Evolutionary conservation across 345 rosid species (phyloP).

Genomic region (Gossypioides kirkii): DNA sequence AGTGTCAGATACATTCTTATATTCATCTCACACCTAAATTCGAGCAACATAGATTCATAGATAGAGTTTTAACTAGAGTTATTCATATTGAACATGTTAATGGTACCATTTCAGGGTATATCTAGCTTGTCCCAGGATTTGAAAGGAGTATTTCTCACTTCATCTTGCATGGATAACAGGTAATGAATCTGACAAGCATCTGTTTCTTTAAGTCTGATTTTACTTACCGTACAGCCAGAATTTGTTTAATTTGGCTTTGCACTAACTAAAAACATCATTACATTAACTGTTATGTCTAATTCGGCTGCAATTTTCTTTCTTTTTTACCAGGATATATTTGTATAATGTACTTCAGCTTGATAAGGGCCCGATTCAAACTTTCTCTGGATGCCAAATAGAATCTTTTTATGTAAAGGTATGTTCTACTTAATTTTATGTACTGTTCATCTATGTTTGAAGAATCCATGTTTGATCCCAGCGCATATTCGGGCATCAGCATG

Average conservation of each 20-base stretch:
- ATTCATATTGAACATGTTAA: neutral
- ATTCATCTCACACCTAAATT: no score
- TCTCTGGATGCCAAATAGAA: conserved; percentile 68
- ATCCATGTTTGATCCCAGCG: no score
- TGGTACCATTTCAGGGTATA: conserved; percentile 54
- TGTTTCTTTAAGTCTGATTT: neutral
- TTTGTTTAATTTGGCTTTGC: neutral
- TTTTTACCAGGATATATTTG: conserved; percentile 57
- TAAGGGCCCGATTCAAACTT: conserved; percentile 62
- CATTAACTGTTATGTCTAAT: conserved; percentile 2
- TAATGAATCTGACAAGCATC: conserved; percentile 12
- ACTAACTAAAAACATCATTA: neutral
- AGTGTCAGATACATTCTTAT: no score
- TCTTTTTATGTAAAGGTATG: conserved; percentile 86
- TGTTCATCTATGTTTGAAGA: no score
- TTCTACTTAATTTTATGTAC: neutral
- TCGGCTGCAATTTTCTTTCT: neutral
- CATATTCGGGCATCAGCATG: no score
- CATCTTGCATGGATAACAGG: conserved; percentile 95
- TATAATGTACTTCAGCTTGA: conserved; percentile 76
- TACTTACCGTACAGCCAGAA: neutral
- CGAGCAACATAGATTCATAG: no score
- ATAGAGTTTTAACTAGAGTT: neutral
- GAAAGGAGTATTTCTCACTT: conserved; percentile 67
- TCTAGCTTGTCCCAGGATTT: conserved; percentile 84